These are phyloP conservation scores for Schizophyllum commune DNA, from an alignment of 1,284 basidiomycete genomes.

Conservation along the genomic window DNA sequence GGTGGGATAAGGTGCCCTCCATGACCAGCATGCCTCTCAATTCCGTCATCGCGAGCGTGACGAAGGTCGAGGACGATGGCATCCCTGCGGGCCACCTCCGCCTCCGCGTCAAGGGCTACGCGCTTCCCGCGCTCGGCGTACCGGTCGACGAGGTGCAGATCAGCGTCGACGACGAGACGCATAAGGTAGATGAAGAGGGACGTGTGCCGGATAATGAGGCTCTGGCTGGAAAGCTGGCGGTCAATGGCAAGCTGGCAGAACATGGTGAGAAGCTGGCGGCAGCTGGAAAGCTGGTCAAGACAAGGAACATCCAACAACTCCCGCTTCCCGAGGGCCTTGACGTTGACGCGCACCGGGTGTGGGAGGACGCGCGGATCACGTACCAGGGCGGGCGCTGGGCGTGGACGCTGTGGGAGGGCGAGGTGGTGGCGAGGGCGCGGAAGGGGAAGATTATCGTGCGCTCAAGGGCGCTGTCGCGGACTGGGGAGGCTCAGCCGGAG, in stretches of 20 bases:
- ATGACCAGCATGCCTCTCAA: conserved; percentile 58
- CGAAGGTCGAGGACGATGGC: conserved; percentile 6
- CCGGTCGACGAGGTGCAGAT: conserved; percentile 41
- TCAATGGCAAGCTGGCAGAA: conserved; percentile 33
- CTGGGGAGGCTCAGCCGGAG: conserved; percentile 35
- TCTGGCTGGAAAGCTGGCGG: conserved; percentile 20
- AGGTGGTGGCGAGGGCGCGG: conserved; percentile 24
- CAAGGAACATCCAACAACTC: not conserved
- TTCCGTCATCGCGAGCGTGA: conserved; percentile 45
- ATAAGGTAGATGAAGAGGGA: conserved; percentile 35
- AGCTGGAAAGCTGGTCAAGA: too few species aligned
- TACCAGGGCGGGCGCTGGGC: conserved; percentile 13
- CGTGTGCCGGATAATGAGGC: not conserved
- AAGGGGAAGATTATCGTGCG: conserved; percentile 24
- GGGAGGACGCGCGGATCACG: not conserved
- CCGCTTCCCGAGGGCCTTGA: not conserved
- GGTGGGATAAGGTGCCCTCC: conserved; percentile 40
- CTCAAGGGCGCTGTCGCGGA: conserved; percentile 37
- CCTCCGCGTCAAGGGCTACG: conserved; percentile 51
- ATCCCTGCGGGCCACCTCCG: conserved; percentile 15
- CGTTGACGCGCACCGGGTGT: not conserved
- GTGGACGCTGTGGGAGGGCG: conserved; percentile 61
- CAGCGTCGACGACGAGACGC: conserved; percentile 38
- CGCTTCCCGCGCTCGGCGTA: conserved; percentile 32
- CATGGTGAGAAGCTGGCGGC: too few species aligned